phyloP scores from a whole-genome alignment of 257 asterid genomes.

The Plectranthus barbatus region DNA sequence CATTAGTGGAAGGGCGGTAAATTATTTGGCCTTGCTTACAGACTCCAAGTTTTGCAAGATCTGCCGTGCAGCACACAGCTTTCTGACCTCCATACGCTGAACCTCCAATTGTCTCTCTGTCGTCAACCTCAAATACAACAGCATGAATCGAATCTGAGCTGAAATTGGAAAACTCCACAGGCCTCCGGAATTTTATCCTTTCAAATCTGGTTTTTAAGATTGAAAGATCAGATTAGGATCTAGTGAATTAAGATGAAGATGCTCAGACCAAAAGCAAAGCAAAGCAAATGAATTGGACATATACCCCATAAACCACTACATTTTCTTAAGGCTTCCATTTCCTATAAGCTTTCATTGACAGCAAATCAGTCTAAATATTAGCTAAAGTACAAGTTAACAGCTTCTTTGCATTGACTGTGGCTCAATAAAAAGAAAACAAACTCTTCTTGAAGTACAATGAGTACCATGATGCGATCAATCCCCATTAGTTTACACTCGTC shows the following conservation, averaged over 20 bases:
- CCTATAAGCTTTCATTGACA: background rate
- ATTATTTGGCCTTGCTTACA: conserved; percentile 80
- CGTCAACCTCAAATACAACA: conserved; percentile 83
- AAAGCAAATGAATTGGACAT: no score
- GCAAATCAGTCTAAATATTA: conserved; percentile 3
- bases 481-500: background rate
- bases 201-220: conserved; percentile 51
- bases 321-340: no score
- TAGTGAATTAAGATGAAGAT: background rate
- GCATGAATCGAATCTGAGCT: conserved; percentile 64
- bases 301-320: no score
- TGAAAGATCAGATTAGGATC: conserved; percentile 19
- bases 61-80: conserved; percentile 86
- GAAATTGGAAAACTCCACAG: conserved; percentile 62
- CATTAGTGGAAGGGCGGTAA: conserved; percentile 62
- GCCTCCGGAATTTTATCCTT: conserved; percentile 67
- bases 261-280: background rate
- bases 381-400: background rate
- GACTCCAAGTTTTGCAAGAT: conserved; percentile 91
- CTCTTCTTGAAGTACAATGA: background rate
- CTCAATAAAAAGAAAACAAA: conserved; percentile 1
- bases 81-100: conserved; percentile 97
- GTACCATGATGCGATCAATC: conserved; percentile 1
- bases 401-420: background rate
- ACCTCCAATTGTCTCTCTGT: conserved; percentile 80